Base-by-base conservation (phyloP, 1,284 basidiomycete species). In the Termitomyces sp. region DNA sequence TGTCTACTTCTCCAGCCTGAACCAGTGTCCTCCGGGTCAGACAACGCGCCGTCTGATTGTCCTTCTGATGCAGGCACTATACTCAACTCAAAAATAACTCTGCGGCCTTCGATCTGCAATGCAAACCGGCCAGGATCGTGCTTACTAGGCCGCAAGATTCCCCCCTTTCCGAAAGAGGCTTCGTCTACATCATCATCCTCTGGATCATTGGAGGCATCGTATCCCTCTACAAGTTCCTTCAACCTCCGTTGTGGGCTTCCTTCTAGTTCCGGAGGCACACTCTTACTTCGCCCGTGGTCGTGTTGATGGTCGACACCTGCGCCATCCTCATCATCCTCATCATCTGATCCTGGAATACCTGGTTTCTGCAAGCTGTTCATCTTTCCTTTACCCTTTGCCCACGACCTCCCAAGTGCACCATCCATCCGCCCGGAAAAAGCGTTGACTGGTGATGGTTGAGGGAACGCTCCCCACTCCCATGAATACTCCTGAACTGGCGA, bases 391-490 rank as follows among this genome's bases (percentile, higher is more conserved):
- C 58, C 63, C 50, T 64, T 66, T 10, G 46, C 43, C 62, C 60
- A 61, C 24, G 61, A 49, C 31, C 57, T 53, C 24, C 51, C 47
- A n/a, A 56, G 53, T 21, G 39, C 26, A 30, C 49, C 53, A 17
- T 74, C 68, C 3, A 70, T 50, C 38, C 71, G 62, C 5, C 67
- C 68, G 6, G 86, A 83, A 5, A 77, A 72, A 0, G 78, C 61
- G 50, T 79, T 79, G 63, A 84, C 71, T 1, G 85, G 86, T 8
- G 88, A 88, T 19, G 81, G 85, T 63, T 86, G 86, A n/a, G 89
- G 90, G 64, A 92, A 90, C 17, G 79, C 84, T 34, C 89, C 89
- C 90, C 89, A 91, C 61, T 92, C 89, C 90, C 89, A 92, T 2
- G 86, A 86, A 64, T 91, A 91, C 64, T 88, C 84, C 53, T 82